Conservation (phyloP, 257 asterid genomes). For the Nicotiana undulata region DNA sequence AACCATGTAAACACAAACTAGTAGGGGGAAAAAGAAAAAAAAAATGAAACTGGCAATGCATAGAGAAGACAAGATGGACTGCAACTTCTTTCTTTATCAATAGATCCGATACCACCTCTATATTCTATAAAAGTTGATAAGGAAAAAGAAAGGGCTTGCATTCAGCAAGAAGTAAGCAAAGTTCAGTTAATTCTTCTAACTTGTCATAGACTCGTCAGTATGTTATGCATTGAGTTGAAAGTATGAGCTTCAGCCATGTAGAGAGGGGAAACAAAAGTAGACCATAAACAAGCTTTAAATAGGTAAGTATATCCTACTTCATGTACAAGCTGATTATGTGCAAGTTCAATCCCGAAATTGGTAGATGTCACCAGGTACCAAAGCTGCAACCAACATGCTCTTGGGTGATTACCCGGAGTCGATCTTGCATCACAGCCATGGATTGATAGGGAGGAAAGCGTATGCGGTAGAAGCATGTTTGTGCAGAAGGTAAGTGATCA, state of each 20-base stretch:
- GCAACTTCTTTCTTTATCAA: not conserved
- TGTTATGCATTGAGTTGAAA: not conserved
- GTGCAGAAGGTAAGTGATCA: conserved; percentile 71
- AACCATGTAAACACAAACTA: not conserved
- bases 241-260: conserved; percentile 18
- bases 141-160: not conserved
- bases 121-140: not conserved
- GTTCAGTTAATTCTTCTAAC: not conserved
- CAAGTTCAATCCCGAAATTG: conserved; percentile 21
- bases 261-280: not conserved
- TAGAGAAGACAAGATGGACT: not conserved
- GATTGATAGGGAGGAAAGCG: conserved; percentile 66
- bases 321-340: conserved; percentile 21
- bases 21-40: not conserved
- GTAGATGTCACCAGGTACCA: conserved; percentile 56
- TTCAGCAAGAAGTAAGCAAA: not conserved
- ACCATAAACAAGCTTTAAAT: not conserved
- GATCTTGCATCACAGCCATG: conserved; percentile 31
- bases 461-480: conserved; percentile 79
- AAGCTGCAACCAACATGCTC: conserved; percentile 94
- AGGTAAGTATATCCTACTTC: not conserved
- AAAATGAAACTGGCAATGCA: not conserved
- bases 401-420: conserved; percentile 58
- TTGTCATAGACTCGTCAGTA: not conserved
- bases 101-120: not conserved